phyloP scores from a whole-genome alignment of 208 protist species.

The Tetramitus jugosus region DNA sequence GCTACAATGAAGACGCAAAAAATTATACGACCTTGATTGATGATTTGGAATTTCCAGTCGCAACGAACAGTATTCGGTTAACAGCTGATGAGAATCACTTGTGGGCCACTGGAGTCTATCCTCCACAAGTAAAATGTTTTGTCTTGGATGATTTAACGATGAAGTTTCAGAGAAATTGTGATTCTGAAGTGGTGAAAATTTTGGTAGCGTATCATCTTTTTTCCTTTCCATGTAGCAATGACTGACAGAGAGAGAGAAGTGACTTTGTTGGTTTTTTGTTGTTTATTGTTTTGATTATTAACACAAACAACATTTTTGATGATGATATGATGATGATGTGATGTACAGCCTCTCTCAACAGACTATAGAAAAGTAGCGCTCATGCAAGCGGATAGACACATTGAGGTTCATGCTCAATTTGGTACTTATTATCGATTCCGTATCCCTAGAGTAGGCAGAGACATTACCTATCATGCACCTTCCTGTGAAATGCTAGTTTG shows the following conservation, averaged over 20 bases:
- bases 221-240: background rate
- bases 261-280: too few relatives aligned
- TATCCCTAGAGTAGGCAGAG: conserved; percentile 66
- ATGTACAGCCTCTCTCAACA: conserved; percentile 61
- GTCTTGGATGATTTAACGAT: conserved; percentile 11
- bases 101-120: background rate
- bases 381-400: conserved; percentile 58
- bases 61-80: background rate
- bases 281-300: too few relatives aligned
- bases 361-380: conserved; percentile 77
- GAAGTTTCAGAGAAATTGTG: background rate
- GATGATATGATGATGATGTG: too few relatives aligned
- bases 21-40: conserved; percentile 17
- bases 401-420: conserved; percentile 68
- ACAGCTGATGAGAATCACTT: conserved; percentile 6
- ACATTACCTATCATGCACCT: conserved; percentile 58
- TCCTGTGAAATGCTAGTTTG: conserved; percentile 59
- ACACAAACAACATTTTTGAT: too few relatives aligned
- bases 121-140: conserved; percentile 5
- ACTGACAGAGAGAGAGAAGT: too few relatives aligned
- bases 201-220: too few relatives aligned
- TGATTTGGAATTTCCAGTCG: conserved; percentile 10
- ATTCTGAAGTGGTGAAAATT: conserved; percentile 11
- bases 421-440: conserved; percentile 62
- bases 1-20: background rate